Percentiles rank a stretch among this genome's conserved stretches.
Conservation (phyloP, 1,284 basidiomycete genomes). For the Boletellus deceptivus region DNA sequence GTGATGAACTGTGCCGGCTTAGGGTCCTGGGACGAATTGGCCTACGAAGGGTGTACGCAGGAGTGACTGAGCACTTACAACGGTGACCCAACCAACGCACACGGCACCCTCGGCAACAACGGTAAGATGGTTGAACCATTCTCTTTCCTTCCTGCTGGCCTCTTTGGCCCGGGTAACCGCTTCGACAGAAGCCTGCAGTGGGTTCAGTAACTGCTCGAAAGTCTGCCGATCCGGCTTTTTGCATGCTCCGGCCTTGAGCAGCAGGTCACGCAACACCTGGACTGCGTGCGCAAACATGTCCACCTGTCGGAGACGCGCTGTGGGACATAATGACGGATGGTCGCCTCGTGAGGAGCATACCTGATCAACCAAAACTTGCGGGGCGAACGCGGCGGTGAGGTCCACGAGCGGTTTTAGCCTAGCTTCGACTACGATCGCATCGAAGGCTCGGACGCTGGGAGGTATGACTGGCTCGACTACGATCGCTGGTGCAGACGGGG, state of each 20-base stretch:
- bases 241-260: slow-evolving; percentile 72
- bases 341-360: slow-evolving; percentile 46
- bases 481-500: slow-evolving; percentile 40
- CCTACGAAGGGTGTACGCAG: slow-evolving; percentile 5
- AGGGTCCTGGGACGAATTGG: slow-evolving; percentile 49
- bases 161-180: slow-evolving; percentile 82
- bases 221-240: slow-evolving; percentile 73
- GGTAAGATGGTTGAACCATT: slow-evolving; percentile 81
- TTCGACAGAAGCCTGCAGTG: slow-evolving; percentile 74
- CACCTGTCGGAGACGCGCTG: slow-evolving; percentile 48
- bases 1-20: slow-evolving; percentile 84
- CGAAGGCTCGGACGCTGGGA: slow-evolving; percentile 70
- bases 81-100: slow-evolving; percentile 90
- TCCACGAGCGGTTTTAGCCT: slow-evolving; percentile 74
- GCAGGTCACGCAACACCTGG: slow-evolving; percentile 63
- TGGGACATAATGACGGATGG: slow-evolving; percentile 4
- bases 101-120: slow-evolving; percentile 82
- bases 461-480: slow-evolving; percentile 44
- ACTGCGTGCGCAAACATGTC: slow-evolving; percentile 70
- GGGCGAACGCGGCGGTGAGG: slow-evolving; percentile 74
- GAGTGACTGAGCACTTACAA: slow-evolving; percentile 50
- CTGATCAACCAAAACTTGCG: slow-evolving; percentile 70
- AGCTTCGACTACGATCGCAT: slow-evolving; percentile 69
- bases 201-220: slow-evolving; percentile 64
- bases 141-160: slow-evolving; percentile 76